Percentiles rank a stretch among this genome's conserved stretches.
These are phyloP conservation scores for Tricladium varicosporioides DNA, from an alignment of 2,329 filamentous ascomycete species.

Conservation along the genomic window DNA sequence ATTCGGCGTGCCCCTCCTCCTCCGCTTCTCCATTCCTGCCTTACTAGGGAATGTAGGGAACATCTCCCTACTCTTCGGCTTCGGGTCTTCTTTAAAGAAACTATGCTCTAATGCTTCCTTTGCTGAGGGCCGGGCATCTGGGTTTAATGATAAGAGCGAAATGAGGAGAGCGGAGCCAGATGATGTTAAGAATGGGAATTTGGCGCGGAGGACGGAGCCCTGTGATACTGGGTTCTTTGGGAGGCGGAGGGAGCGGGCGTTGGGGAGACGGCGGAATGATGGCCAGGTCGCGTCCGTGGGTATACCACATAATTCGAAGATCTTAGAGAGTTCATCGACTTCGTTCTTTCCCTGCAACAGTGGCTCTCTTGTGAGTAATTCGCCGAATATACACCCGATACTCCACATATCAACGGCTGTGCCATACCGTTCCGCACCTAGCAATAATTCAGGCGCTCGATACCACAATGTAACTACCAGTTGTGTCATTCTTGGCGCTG, in stretches of 20 bases:
- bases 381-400: slow-evolving; percentile 91
- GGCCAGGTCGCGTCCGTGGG: slow-evolving; percentile 85
- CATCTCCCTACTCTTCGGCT: slow-evolving; percentile 85
- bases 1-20: slow-evolving; percentile 71
- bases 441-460: slow-evolving; percentile 82
- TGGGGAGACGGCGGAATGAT: slow-evolving; percentile 79
- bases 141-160: slow-evolving; percentile 72
- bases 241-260: slow-evolving; percentile 76
- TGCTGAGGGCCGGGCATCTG: slow-evolving; percentile 67
- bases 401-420: slow-evolving; percentile 90
- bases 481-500: slow-evolving; percentile 76
- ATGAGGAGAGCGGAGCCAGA: slow-evolving; percentile 70
- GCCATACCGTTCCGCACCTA: slow-evolving; percentile 75
- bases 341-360: slow-evolving; percentile 88
- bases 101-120: slow-evolving; percentile 72
- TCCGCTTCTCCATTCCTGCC: slow-evolving; percentile 82
- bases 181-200: slow-evolving; percentile 77
- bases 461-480: slow-evolving; percentile 98
- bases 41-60: slow-evolving; percentile 97
- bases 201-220: slow-evolving; percentile 63
- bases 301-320: slow-evolving; percentile 86
- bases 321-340: slow-evolving; percentile 82
- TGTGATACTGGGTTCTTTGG: slow-evolving; percentile 45
- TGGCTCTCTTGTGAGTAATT: slow-evolving; percentile 80
- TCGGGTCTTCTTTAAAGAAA: slow-evolving; percentile 88